Percentiles rank a stretch among this genome's conserved stretches.
Evolutionary conservation across 2,329 filamentous ascomycete species (phyloP).

Genomic region (Penicillium polonicum): DNA sequence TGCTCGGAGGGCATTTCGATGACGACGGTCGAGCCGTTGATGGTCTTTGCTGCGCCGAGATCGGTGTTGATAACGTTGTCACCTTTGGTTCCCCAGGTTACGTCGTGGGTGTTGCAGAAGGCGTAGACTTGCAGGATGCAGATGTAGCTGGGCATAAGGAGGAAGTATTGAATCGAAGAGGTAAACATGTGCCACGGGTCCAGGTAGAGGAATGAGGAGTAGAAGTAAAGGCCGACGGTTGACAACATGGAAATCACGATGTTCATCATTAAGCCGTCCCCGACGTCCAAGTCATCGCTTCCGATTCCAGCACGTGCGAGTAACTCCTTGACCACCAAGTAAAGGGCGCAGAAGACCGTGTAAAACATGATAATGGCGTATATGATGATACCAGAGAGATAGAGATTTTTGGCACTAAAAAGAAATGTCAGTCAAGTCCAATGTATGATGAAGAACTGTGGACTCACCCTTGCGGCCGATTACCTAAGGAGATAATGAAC

Average conservation of each 20-base stretch:
- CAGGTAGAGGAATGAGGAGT: slow-evolving; percentile 94
- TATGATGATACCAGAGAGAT: slow-evolving; percentile 82
- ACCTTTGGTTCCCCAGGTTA: slow-evolving; percentile 98
- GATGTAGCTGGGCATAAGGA: slow-evolving; percentile 88
- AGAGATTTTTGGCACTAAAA: slow-evolving; percentile 73
- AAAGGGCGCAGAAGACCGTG: slow-evolving; percentile 84
- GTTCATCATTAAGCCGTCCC: slow-evolving; percentile 91
- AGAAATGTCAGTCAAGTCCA: slow-evolving; percentile 5
- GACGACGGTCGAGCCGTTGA: slow-evolving; percentile 77
- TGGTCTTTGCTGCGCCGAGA: slow-evolving; percentile 77
- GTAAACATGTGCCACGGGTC: slow-evolving; percentile 99
- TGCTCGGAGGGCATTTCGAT: slow-evolving; percentile 98
- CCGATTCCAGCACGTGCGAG: slow-evolving; percentile 47
- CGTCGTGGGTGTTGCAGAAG: slow-evolving; percentile 98
- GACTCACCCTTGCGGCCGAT: slow-evolving; percentile 78
- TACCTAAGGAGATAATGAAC: slow-evolving; percentile 95
- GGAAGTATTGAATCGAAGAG: slow-evolving; percentile 84
- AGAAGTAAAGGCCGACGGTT: slow-evolving; percentile 89
- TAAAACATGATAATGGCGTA: slow-evolving; percentile 95
- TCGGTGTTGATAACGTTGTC: slow-evolving; percentile 95
- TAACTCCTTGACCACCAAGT: slow-evolving; percentile 84
- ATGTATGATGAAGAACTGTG: neutral
- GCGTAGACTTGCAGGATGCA: slow-evolving; percentile 97
- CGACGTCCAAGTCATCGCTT: slow-evolving; percentile 56
- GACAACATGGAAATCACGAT: slow-evolving; percentile 86